Conservation (phyloP, 306 rosid species). For the Geum urbanum region DNA sequence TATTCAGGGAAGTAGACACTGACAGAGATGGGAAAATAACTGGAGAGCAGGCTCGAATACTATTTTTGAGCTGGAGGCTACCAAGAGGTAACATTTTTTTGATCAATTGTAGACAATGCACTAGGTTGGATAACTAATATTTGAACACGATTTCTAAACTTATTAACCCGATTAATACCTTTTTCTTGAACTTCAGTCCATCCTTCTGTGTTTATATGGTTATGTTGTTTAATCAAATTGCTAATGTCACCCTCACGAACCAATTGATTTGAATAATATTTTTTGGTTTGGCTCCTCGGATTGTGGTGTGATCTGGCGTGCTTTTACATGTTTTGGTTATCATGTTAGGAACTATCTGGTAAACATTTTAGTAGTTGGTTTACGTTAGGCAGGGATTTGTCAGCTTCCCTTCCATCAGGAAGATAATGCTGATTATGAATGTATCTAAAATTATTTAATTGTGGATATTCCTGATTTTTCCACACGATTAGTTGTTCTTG, state of each 20-base stretch:
- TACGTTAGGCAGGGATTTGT: not conserved
- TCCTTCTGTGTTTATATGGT: not conserved
- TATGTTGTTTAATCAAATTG: slow-evolving; percentile 1
- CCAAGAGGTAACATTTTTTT: slow-evolving; percentile 66
- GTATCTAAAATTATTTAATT: not conserved
- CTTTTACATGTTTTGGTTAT: not conserved
- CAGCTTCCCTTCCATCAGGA: not conserved
- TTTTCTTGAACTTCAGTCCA: not conserved
- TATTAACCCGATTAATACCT: not conserved
- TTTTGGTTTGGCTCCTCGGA: not conserved
- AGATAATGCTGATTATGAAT: not conserved
- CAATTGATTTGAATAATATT: not conserved
- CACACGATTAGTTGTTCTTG: not conserved
- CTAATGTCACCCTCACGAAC: not conserved
- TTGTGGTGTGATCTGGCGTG: not conserved
- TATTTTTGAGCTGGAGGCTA: slow-evolving; percentile 92
- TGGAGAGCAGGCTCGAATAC: slow-evolving; percentile 91
- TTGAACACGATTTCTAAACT: not conserved
- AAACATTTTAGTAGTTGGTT: not conserved
- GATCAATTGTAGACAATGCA: not conserved
- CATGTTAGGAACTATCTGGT: not conserved
- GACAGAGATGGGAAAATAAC: slow-evolving; percentile 95
- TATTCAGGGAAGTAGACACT: slow-evolving; percentile 84
- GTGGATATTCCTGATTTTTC: not conserved
- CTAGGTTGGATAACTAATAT: not conserved